Conservation (phyloP, 805 yeast species). For the Scheffersomyces ergatensis region DNA sequence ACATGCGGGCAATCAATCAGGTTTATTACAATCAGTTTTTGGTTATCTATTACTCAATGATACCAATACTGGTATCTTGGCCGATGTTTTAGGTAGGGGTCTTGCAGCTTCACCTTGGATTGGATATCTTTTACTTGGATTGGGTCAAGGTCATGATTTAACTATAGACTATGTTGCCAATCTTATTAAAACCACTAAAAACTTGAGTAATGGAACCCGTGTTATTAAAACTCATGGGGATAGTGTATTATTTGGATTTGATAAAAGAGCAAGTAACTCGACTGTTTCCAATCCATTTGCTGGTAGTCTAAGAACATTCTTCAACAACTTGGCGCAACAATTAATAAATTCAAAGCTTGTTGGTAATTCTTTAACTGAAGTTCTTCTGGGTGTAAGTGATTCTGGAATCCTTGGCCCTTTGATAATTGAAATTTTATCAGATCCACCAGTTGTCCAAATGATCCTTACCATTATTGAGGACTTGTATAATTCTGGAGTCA, state of each 20-base stretch:
- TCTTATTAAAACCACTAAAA: slow-evolving; percentile 22
- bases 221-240: slow-evolving; percentile 1
- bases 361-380: slow-evolving; percentile 15
- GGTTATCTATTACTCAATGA: slow-evolving; percentile 26
- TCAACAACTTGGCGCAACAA: slow-evolving; percentile 26
- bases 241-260: background rate
- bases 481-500: slow-evolving; percentile 31
- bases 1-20: slow-evolving; percentile 18
- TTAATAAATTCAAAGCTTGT: slow-evolving; percentile 19
- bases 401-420: slow-evolving; percentile 28
- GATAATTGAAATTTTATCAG: slow-evolving; percentile 19
- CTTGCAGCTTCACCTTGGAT: slow-evolving; percentile 24
- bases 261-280: background rate
- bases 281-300: slow-evolving; percentile 9
- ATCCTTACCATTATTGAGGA: slow-evolving; percentile 16
- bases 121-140: slow-evolving; percentile 22
- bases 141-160: slow-evolving; percentile 31
- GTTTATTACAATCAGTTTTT: slow-evolving; percentile 23
- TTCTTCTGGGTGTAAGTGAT: slow-evolving; percentile 28
- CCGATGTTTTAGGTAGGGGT: slow-evolving; percentile 21
- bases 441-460: slow-evolving; percentile 19
- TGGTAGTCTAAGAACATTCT: slow-evolving; percentile 32
- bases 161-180: slow-evolving; percentile 29
- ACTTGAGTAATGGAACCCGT: slow-evolving; percentile 4
- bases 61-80: slow-evolving; percentile 21